Evolutionary conservation across 225 moss, liverwort and hornwort genomes (phyloP).

Genomic region (Sphagnum tenellum): DNA sequence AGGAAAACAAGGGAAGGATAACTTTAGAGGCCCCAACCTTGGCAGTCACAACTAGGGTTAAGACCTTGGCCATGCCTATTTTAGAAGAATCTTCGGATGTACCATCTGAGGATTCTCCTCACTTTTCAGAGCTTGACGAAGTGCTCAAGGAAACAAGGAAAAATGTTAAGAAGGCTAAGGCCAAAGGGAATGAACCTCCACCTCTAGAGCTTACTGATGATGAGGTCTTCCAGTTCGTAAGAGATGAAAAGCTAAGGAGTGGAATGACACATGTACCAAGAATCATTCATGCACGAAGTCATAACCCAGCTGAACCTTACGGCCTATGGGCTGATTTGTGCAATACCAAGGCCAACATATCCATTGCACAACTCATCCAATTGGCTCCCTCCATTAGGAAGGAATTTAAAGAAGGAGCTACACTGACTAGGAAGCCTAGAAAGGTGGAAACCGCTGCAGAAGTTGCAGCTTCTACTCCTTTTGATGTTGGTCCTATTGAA

Average conservation of each 20-base stretch:
- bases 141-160: no score
- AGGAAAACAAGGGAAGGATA: no score
- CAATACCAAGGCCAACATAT: slow-evolving; percentile 1
- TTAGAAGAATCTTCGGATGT: no score
- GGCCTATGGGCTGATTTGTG: slow-evolving; percentile 3
- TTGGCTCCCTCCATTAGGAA: slow-evolving; percentile 3
- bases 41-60: no score
- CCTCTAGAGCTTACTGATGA: not conserved
- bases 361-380: slow-evolving; percentile 5
- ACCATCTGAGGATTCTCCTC: no score
- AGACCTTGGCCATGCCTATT: no score
- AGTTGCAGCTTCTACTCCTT: no score
- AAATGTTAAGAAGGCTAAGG: not conserved
- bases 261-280: not conserved
- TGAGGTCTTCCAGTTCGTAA: not conserved
- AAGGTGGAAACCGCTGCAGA: not conserved
- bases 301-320: slow-evolving; percentile 1
- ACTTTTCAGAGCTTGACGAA: no score
- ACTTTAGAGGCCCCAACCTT: no score
- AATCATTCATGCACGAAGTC: not conserved
- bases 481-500: no score
- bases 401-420: slow-evolving; percentile 6
- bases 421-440: not conserved
- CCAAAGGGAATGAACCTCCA: not conserved
- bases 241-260: not conserved